phyloP scores from a whole-genome alignment of 2,329 filamentous ascomycete species.

The Bipolaris zeicola region DNA sequence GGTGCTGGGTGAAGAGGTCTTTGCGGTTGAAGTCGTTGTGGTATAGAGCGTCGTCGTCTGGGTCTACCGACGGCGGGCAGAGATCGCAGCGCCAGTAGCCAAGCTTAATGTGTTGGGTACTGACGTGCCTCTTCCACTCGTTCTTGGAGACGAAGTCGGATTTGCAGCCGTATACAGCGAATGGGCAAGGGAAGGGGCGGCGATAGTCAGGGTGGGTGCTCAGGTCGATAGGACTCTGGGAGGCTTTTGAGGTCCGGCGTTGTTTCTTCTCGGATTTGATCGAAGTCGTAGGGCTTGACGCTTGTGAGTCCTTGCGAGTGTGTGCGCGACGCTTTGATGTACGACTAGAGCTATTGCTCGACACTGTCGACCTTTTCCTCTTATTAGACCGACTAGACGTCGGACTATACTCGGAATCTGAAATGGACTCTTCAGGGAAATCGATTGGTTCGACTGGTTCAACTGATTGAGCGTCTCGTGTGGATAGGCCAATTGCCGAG shows the following conservation, averaged over 20 bases:
- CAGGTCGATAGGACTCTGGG: constrained; percentile 15
- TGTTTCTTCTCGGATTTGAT: constrained; percentile 27
- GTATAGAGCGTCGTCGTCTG: constrained; percentile 34
- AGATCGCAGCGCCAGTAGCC: constrained; percentile 77
- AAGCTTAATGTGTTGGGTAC: constrained; percentile 77
- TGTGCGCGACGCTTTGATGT: constrained; percentile 25
- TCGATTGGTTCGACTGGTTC: constrained; percentile 45
- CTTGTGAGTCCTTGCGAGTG: constrained; percentile 30
- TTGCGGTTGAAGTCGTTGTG: constrained; percentile 83
- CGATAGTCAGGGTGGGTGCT: constrained; percentile 21
- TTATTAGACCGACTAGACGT: constrained; percentile 22
- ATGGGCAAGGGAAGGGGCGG: constrained; percentile 75
- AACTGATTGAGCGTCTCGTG: constrained; percentile 46
- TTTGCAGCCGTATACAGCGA: constrained; percentile 75
- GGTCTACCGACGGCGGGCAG: constrained; percentile 52
- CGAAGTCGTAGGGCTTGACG: constrained; percentile 10
- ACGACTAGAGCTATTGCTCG: constrained; percentile 25
- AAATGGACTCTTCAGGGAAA: constrained; percentile 35
- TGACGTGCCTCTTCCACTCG: constrained; percentile 92
- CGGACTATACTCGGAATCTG: constrained; percentile 47
- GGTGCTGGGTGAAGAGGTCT: constrained; percentile 87
- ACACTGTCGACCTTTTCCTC: constrained; percentile 36
- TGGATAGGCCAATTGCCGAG: constrained; percentile 34
- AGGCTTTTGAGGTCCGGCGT: constrained; percentile 18
- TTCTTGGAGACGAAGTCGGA: constrained; percentile 81